These are phyloP conservation scores for Pezicula carpinea DNA, from an alignment of 2,329 filamentous ascomycete genomes.

Conservation along the genomic window DNA sequence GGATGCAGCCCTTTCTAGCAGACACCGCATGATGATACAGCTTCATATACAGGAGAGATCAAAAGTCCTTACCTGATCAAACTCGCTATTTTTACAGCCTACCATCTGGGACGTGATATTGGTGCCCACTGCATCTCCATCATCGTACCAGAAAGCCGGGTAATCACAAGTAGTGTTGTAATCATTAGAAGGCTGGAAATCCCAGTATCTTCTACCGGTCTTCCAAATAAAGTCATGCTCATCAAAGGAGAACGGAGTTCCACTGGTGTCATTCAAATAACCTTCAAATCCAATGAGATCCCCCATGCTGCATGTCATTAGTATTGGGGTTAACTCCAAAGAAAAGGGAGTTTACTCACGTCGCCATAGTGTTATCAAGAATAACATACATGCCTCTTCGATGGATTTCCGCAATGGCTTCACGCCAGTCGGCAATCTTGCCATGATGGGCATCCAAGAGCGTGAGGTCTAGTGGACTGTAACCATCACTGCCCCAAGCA, in stretches of 20 bases:
- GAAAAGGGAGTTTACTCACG: no score
- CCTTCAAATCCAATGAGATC: constrained; percentile 59
- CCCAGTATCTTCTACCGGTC: constrained; percentile 46
- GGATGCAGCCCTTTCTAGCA: no score
- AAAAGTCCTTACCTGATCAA: constrained; percentile 39
- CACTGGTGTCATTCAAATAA: constrained; percentile 44
- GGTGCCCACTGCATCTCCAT: constrained; percentile 44
- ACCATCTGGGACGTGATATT: constrained; percentile 41
- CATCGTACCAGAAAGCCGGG: constrained; percentile 57
- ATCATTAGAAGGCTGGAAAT: constrained; percentile 52
- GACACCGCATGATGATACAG: no score
- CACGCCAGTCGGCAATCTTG: constrained; percentile 52
- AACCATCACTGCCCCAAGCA: constrained; percentile 60
- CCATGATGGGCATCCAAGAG: constrained; percentile 60
- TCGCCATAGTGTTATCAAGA: constrained; percentile 54
- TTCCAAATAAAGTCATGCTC: constrained; percentile 59
- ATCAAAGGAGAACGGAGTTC: constrained; percentile 47
- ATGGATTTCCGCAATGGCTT: constrained; percentile 56
- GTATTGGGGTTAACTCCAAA: neutral
- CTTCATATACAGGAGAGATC: neutral
- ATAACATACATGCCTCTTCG: constrained; percentile 59
- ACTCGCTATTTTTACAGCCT: constrained; percentile 59
- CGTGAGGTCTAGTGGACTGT: constrained; percentile 56
- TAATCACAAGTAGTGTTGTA: constrained; percentile 52
- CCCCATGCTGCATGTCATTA: constrained; percentile 38